phyloP scores from a whole-genome alignment of 2,329 filamentous ascomycete species.

The Trichothecium roseum region DNA sequence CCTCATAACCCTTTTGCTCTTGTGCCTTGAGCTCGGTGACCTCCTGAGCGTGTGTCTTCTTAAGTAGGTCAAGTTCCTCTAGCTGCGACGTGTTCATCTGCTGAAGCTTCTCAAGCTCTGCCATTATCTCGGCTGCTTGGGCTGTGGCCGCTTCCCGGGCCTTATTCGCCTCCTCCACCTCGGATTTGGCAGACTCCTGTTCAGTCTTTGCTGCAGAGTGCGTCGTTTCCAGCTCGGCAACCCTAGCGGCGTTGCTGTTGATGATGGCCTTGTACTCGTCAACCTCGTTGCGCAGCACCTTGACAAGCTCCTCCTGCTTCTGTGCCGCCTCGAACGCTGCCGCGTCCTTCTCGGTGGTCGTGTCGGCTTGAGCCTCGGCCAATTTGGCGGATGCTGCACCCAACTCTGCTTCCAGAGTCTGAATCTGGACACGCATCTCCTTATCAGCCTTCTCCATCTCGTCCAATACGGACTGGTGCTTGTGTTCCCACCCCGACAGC shows the following conservation, averaged over 20 bases:
- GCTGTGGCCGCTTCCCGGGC: constrained; percentile 41
- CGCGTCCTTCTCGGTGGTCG: constrained; percentile 26
- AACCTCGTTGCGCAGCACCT: constrained; percentile 60
- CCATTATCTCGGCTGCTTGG: constrained; percentile 36
- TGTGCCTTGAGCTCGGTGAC: constrained; percentile 35
- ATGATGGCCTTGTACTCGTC: constrained; percentile 72
- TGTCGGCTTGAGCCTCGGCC: constrained; percentile 29
- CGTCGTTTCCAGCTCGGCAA: constrained; percentile 64
- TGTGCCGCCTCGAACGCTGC: constrained; percentile 34
- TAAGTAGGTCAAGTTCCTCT: constrained; percentile 37
- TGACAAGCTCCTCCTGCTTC: constrained; percentile 50
- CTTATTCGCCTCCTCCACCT: constrained; percentile 57
- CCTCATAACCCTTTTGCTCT: constrained; percentile 46
- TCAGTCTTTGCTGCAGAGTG: constrained; percentile 57
- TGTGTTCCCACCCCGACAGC: constrained; percentile 62
- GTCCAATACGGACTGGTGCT: constrained; percentile 61
- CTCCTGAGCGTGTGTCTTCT: constrained; percentile 38
- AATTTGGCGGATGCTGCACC: constrained; percentile 42
- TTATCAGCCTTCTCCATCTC: constrained; percentile 64
- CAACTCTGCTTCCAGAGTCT: constrained; percentile 56
- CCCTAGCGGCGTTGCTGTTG: constrained; percentile 54
- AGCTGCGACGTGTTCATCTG: constrained; percentile 44
- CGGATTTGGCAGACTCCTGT: constrained; percentile 54
- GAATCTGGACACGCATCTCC: constrained; percentile 61
- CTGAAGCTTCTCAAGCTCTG: constrained; percentile 48